Percentiles rank a stretch among this genome's conserved stretches.
These are phyloP conservation scores for Kitagawia praeruptora DNA, from an alignment of 129 eudicot genomes.

Conservation along the genomic window DNA sequence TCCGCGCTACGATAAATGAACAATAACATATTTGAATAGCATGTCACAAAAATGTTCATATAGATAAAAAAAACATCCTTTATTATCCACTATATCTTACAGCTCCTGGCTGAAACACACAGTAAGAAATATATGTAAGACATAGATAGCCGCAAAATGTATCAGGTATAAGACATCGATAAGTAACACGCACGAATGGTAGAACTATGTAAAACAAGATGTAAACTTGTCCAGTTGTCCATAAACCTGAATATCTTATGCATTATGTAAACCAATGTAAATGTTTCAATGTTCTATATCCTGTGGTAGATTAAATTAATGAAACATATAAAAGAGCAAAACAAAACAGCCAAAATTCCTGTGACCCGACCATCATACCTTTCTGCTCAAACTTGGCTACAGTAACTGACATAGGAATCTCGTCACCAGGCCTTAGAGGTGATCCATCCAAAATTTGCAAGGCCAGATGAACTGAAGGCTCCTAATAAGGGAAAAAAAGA, in stretches of 20 bases:
- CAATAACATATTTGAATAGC: neutral
- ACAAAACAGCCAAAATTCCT: constrained; percentile 3
- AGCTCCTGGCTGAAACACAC: no score
- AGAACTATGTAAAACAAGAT: neutral
- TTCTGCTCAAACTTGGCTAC: constrained; percentile 94
- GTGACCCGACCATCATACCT: constrained; percentile 37
- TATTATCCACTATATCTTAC: no score
- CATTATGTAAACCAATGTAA: neutral
- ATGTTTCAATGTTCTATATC: neutral
- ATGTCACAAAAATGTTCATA: neutral
- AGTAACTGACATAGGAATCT: constrained; percentile 64
- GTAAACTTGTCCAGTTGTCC: no score
- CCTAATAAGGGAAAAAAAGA: constrained; percentile 25
- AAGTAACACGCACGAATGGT: no score
- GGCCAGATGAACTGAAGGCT: constrained; percentile 94
- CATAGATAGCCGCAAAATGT: no score
- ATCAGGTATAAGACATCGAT: no score
- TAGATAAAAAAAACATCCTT: no score
- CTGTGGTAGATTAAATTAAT: neutral
- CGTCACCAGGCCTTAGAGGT: constrained; percentile 77
- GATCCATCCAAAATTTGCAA: constrained; percentile 79
- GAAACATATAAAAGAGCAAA: neutral
- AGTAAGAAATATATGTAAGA: no score
- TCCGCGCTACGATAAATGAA: no score
- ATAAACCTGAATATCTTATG: neutral